Evolutionary conservation across 2,329 filamentous ascomycete species (phyloP), one percentile per base, ranked within the genome.

Genomic region (Pseudocercospora ulei): DNA sequence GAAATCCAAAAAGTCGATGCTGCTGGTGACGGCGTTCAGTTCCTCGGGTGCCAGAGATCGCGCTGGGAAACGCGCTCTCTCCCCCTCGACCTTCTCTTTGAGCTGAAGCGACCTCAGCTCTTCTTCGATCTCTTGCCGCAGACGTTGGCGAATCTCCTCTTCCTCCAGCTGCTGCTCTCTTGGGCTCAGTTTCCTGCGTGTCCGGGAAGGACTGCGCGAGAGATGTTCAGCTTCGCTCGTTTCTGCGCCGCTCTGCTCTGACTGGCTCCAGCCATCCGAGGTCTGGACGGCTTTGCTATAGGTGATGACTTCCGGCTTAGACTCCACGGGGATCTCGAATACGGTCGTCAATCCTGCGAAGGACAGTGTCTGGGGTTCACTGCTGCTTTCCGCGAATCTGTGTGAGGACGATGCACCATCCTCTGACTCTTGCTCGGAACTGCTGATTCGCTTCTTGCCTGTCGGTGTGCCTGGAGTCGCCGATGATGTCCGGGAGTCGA

Each of bases 221-320:
- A 47, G 43, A 6, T 38, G 44, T 13, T 81, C 80, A 18, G 71
- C 69, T 18, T 86, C 80, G 9, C 77, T 78, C 14, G 74, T 73
- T 5, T 75, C 71, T 39, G 61, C 63, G 31, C 70, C 67, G 3
- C 68, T 70, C 35, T 70, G 65, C 3, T 37, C 35, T 7, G 35
- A 27, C 33, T 45, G 38, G 9, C 33, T 29, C 76, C 82, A 82
- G 47, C 80, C 76, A 54, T 85, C 81, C 13, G 80, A 76, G 9
- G 90, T 95, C 63, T 98, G 92, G 13, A 96, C 86, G 39, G 79
- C 87, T 66, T 95, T 96, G 70, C 83, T 96, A 69, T 98, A 98
- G 37, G 86, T 93, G 57, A 93, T 86, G 43, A 93, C 71, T 62
- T 98, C 90, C 49, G 66, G 66, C 52, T 66, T 70, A 36, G 63